Evolutionary conservation across 2,329 filamentous ascomycete species (phyloP).

Genomic region (Colletotrichum nymphaeae): DNA sequence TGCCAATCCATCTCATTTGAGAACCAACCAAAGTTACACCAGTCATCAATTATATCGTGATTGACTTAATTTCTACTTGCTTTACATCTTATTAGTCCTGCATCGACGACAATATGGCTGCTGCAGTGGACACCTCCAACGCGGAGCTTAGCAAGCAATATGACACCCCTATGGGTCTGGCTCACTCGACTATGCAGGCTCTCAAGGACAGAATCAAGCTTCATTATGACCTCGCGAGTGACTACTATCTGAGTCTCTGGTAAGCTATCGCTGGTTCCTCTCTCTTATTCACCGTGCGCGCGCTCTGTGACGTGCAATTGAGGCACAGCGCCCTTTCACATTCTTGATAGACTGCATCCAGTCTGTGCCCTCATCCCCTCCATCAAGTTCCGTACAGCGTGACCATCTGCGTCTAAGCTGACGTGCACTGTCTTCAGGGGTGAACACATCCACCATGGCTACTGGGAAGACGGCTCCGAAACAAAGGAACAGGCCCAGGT

Average conservation of each 20-base stretch:
- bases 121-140: conserved; percentile 19
- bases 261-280: conserved; percentile 43
- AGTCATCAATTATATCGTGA: not conserved
- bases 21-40: not conserved
- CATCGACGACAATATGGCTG: conserved; percentile 18
- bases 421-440: conserved; percentile 55
- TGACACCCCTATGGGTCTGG: conserved; percentile 57
- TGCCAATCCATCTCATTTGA: not conserved
- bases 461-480: conserved; percentile 63
- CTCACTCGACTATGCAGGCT: conserved; percentile 58
- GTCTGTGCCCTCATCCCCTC: not conserved
- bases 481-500: conserved; percentile 69
- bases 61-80: not conserved
- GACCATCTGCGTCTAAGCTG: not conserved
- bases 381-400: not conserved
- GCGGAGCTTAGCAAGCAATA: conserved; percentile 57
- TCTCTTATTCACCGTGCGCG: not conserved
- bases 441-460: conserved; percentile 73
- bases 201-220: conserved; percentile 69
- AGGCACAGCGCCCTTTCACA: not conserved
- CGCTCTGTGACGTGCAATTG: not conserved
- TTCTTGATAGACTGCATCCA: not conserved
- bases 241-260: conserved; percentile 72
- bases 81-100: not conserved
- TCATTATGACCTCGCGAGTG: conserved; percentile 71